Conservation (phyloP, 495 filamentous ascomycete genomes). For the Penicillium turbatum region DNA sequence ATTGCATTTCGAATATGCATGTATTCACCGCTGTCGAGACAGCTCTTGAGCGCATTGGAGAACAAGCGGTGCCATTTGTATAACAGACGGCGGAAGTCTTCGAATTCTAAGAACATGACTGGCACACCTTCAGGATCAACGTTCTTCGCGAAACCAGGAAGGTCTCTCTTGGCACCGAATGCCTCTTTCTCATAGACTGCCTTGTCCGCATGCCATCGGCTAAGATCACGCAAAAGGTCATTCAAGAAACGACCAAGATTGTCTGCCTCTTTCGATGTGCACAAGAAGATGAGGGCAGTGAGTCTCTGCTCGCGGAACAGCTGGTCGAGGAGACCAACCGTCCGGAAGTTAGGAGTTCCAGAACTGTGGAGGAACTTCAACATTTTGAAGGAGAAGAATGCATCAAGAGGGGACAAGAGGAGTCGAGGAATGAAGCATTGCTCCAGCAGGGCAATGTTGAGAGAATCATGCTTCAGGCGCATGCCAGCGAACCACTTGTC, state of each 20-base stretch:
- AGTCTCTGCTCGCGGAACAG: conserved; percentile 79
- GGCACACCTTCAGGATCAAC: conserved; percentile 60
- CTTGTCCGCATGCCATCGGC: conserved; percentile 77
- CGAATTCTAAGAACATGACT: conserved; percentile 67
- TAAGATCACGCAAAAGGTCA: conserved; percentile 70
- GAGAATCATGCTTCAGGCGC: conserved; percentile 56
- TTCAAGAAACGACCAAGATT: conserved; percentile 85
- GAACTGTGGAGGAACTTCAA: conserved; percentile 78
- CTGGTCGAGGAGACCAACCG: conserved; percentile 75
- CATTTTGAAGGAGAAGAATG: conserved; percentile 80
- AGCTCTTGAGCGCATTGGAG: conserved; percentile 67
- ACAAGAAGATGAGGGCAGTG: conserved; percentile 75
- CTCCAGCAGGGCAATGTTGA: conserved; percentile 75
- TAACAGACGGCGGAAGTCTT: conserved; percentile 77
- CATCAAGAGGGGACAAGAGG: conserved; percentile 76
- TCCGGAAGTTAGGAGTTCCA: conserved; percentile 80
- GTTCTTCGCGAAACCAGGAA: conserved; percentile 66
- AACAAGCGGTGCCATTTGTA: conserved; percentile 87
- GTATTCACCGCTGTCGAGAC: conserved; percentile 78
- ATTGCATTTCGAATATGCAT: conserved; percentile 98
- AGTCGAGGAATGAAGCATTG: conserved; percentile 87
- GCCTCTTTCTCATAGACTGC: conserved; percentile 76
- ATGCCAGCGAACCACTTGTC: conserved; percentile 67
- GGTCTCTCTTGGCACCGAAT: conserved; percentile 54
- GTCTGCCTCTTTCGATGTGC: conserved; percentile 84